Conservation (phyloP, 2,329 filamentous ascomycete species). For the Ophiostoma montium region DNA sequence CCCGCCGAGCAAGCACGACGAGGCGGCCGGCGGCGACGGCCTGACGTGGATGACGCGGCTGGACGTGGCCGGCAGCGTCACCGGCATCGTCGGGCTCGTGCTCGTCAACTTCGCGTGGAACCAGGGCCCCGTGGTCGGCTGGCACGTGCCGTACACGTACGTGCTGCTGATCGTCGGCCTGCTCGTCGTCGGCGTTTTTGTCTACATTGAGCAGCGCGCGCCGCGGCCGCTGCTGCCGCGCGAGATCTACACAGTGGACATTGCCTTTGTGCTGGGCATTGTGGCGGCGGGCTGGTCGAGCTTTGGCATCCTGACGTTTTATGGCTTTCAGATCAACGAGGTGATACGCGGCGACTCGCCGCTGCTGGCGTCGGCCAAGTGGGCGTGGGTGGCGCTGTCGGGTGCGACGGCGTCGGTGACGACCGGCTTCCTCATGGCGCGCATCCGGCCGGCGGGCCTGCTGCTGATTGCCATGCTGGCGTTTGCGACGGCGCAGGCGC, state of each 20-base stretch:
- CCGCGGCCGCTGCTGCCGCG: conserved; percentile 13
- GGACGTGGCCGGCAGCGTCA: conserved; percentile 9
- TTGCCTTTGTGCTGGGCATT: conserved; percentile 9
- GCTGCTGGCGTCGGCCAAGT: conserved; percentile 23
- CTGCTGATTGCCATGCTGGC: conserved; percentile 29
- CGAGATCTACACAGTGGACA: conserved; percentile 10
- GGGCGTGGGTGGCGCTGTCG: conserved; percentile 22
- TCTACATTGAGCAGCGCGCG: conserved; percentile 8
- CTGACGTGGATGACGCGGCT: conserved; percentile 1
- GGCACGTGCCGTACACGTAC: conserved; percentile 12
- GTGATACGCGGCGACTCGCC: conserved; percentile 26
- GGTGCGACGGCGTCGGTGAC: conserved; percentile 34
- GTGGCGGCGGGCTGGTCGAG: conserved; percentile 12
- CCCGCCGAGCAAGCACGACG: not conserved
- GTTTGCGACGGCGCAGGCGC: conserved; percentile 26
- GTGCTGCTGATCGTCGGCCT: conserved; percentile 12
- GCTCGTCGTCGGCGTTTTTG: conserved; percentile 10
- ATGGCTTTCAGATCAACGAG: conserved; percentile 16
- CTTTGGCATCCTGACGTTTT: conserved; percentile 14
- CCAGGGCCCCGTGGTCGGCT: conserved; percentile 13
- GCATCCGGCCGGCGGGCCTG: conserved; percentile 23
- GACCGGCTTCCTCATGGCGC: conserved; percentile 26
- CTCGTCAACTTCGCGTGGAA: conserved; percentile 16
- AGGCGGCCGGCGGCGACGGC: not conserved
- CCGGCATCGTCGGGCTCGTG: conserved; percentile 10